A percentile compares a stretch with the other conserved stretches of the same genome.
These are phyloP conservation scores for Chaetomium sp. DNA, from an alignment of 2,329 filamentous ascomycete genomes.

Conservation along the genomic window DNA sequence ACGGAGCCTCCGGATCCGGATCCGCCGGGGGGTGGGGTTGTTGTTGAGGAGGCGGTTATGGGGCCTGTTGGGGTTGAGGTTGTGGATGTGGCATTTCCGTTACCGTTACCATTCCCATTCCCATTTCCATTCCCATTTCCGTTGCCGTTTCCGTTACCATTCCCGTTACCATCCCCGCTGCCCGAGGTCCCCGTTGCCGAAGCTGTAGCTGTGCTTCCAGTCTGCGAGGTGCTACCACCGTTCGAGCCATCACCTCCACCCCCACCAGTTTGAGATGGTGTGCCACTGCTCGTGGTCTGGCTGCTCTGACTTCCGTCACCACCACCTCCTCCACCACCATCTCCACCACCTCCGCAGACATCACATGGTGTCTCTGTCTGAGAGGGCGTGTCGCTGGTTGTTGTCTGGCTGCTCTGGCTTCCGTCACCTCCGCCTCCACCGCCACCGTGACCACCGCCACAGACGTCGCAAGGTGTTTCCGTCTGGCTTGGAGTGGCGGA, in stretches of 20 bases:
- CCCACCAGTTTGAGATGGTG: background rate
- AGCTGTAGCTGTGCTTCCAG: background rate
- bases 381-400: background rate
- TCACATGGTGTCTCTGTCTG: background rate
- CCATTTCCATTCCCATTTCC: background rate
- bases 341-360: background rate
- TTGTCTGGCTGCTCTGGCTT: background rate
- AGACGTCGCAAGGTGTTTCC: background rate
- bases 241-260: background rate
- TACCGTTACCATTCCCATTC: conserved; percentile 1
- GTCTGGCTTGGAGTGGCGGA: background rate
- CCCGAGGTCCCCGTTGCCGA: background rate
- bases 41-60: conserved; percentile 9
- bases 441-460: background rate
- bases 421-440: background rate
- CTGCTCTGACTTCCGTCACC: background rate
- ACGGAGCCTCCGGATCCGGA: conserved; percentile 4
- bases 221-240: background rate
- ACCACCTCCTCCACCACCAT: no score
- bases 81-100: background rate
- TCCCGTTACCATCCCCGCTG: background rate
- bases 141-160: background rate
- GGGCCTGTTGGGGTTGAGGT: background rate
- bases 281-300: background rate
- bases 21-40: background rate